Evolutionary conservation across 1,284 basidiomycete genomes (phyloP).

Genomic region (Ustilago hordei): DNA sequence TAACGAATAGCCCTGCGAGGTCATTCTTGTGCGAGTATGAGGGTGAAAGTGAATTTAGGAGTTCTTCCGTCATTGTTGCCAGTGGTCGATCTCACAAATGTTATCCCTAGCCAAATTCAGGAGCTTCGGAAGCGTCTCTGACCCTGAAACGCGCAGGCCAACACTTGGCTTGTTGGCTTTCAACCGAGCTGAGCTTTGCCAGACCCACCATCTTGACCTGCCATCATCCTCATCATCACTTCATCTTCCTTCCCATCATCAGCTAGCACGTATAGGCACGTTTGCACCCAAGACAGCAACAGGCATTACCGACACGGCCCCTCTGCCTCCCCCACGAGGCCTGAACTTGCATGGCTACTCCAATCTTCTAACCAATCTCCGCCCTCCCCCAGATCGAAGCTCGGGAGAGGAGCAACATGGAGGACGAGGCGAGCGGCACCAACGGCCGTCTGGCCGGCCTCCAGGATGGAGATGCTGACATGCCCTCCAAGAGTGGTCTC

Average conservation of each 20-base stretch:
- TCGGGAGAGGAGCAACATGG: slow-evolving; percentile 19
- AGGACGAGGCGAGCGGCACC: slow-evolving; percentile 17
- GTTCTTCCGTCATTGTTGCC: too few species aligned
- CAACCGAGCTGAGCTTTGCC: background rate
- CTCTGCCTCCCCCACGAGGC: background rate
- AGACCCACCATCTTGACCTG: background rate
- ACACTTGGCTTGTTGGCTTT: background rate
- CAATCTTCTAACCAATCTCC: background rate
- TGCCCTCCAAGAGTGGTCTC: slow-evolving; percentile 16
- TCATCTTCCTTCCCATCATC: background rate
- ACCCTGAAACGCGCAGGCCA: slow-evolving; percentile 17
- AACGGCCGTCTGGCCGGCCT: slow-evolving; percentile 29
- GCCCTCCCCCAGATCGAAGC: background rate
- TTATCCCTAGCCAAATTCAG: too few species aligned
- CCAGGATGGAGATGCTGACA: slow-evolving; percentile 19
- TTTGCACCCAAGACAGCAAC: too few species aligned
- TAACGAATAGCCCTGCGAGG: too few species aligned
- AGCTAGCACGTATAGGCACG: too few species aligned
- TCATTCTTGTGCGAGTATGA: too few species aligned
- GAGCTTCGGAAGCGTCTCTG: background rate
- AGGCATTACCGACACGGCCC: background rate
- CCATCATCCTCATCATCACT: background rate
- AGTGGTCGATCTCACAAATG: background rate
- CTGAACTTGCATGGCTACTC: slow-evolving; percentile 4
- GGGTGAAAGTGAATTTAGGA: too few species aligned